phyloP scores from a whole-genome alignment of 305 asterid species.

The Rubia occidens region DNA sequence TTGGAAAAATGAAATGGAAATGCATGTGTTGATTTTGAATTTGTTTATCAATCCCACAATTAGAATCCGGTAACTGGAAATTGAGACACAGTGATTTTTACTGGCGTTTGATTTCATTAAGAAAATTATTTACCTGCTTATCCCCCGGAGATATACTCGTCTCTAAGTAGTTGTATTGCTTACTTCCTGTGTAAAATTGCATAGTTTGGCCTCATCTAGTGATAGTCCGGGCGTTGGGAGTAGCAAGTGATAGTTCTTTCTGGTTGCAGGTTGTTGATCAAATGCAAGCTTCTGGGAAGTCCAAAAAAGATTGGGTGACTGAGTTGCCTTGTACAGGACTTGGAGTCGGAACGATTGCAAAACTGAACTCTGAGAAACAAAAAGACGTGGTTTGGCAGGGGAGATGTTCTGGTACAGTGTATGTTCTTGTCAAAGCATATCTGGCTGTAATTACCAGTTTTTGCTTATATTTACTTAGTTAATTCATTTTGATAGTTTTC shows the following conservation, averaged over 20 bases:
- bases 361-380: conserved; percentile 69
- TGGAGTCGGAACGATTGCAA: conserved; percentile 56
- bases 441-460: conserved; percentile 15
- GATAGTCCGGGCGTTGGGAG: conserved; percentile 4
- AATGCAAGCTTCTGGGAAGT: conserved; percentile 82
- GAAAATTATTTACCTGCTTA: not conserved
- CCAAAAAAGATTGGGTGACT: conserved; percentile 71
- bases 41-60: not conserved
- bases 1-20: not conserved
- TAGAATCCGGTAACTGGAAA: not conserved
- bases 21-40: not conserved
- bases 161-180: not conserved
- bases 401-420: conserved; percentile 99
- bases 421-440: conserved; percentile 32
- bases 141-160: not conserved
- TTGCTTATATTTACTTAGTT: not conserved
- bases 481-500: not conserved
- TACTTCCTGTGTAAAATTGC: not conserved
- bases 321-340: conserved; percentile 67
- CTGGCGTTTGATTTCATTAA: not conserved
- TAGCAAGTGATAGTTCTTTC: conserved; percentile 12
- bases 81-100: no score
- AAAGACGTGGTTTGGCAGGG: conserved; percentile 93
- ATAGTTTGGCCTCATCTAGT: not conserved
- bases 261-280: conserved; percentile 63